Percentiles rank a stretch among this genome's conserved stretches.
These are phyloP conservation scores for Pseudovirgaria hyperparasitica DNA, from an alignment of 2,329 filamentous ascomycete genomes.

Conservation along the genomic window DNA sequence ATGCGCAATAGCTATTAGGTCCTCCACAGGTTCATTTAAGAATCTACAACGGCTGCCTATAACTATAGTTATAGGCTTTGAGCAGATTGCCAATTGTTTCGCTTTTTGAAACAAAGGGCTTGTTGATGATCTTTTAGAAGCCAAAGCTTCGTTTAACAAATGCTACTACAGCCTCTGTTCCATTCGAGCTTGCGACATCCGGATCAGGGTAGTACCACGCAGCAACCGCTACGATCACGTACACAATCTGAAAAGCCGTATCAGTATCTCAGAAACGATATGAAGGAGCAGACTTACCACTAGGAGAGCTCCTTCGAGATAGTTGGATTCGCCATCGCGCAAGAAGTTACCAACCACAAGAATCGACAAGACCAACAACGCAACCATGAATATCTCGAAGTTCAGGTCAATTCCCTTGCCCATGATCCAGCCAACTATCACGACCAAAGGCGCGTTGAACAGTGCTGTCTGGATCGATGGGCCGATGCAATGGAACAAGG, in stretches of 20 bases:
- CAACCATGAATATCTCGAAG: conserved; percentile 78
- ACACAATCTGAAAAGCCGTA: conserved; percentile 41
- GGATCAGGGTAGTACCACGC: conserved; percentile 51
- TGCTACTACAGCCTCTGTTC: too few species aligned
- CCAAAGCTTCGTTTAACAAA: too few species aligned
- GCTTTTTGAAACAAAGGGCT: too few species aligned
- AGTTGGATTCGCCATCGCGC: conserved; percentile 79
- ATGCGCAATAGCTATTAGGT: too few species aligned
- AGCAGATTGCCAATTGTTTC: too few species aligned
- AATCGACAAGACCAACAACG: conserved; percentile 70
- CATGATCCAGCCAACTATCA: conserved; percentile 74
- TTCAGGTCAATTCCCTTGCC: conserved; percentile 60
- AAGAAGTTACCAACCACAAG: conserved; percentile 80
- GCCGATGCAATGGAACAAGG: conserved; percentile 72
- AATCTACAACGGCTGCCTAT: too few species aligned
- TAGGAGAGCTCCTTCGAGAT: conserved; percentile 73
- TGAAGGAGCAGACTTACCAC: conserved; percentile 27
- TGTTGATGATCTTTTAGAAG: too few species aligned
- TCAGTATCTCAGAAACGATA: not conserved
- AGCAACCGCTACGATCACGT: conserved; percentile 48
- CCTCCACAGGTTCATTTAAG: too few species aligned
- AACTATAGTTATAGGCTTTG: too few species aligned
- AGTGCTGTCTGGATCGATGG: conserved; percentile 82
- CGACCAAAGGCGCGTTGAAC: conserved; percentile 71
- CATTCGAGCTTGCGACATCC: too few species aligned